Conservation (phyloP, 1,284 basidiomycete genomes). For the Exobasidium cylindrosporum region DNA sequence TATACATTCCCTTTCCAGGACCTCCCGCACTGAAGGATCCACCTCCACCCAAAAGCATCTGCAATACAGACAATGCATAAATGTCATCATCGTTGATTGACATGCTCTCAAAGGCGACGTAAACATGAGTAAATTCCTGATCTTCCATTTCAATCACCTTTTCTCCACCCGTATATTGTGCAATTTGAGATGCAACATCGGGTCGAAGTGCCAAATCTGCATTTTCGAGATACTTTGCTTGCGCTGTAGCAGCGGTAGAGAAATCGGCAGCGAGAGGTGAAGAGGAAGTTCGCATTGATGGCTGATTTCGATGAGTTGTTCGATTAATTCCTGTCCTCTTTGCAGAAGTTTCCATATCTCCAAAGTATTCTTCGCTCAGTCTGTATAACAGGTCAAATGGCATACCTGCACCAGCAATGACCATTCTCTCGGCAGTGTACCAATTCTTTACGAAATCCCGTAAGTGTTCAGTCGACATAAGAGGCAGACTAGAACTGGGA, state of each 20-base stretch:
- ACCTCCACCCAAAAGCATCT: constrained; percentile 90
- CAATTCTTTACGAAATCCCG: constrained; percentile 72
- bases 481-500: constrained; percentile 74
- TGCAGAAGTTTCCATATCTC: constrained; percentile 57
- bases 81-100: constrained; percentile 91
- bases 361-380: constrained; percentile 78
- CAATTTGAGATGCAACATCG: constrained; percentile 40
- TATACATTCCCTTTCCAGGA: constrained; percentile 99
- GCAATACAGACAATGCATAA: constrained; percentile 89
- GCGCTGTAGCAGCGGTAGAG: not conserved
- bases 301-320: not conserved
- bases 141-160: constrained; percentile 65
- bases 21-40: constrained; percentile 93
- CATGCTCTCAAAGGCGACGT: constrained; percentile 86
- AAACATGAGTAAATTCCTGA: constrained; percentile 86
- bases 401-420: constrained; percentile 90
- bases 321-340: not conserved
- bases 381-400: constrained; percentile 82
- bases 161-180: constrained; percentile 80
- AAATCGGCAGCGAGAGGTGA: not conserved
- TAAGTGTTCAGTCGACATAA: constrained; percentile 68
- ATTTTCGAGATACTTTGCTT: not conserved
- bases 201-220: not conserved
- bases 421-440: constrained; percentile 90
- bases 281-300: not conserved